These are phyloP conservation scores for Hippophae gyantsensis DNA, from an alignment of 306 rosid species.

Conservation along the genomic window DNA sequence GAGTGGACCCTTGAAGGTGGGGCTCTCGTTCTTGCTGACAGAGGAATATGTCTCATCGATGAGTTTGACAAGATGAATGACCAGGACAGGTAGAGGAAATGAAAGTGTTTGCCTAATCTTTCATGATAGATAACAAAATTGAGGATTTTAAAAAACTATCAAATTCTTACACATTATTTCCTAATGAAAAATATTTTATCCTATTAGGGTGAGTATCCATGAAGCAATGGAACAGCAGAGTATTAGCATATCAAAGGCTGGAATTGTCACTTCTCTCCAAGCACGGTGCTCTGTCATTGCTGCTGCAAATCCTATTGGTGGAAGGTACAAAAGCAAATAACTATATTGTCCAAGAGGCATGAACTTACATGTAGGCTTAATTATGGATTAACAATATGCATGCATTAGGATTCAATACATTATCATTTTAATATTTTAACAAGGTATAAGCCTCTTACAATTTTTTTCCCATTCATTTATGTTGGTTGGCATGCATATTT, in stretches of 20 bases:
- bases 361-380: too few relatives aligned
- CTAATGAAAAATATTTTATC: conserved; percentile 2
- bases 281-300: conserved; percentile 98
- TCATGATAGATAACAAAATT: neutral
- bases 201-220: conserved; percentile 91
- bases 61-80: conserved; percentile 99
- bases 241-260: conserved; percentile 97
- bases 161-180: too few relatives aligned
- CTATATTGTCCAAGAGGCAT: conserved; percentile 2
- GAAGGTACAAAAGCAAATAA: conserved; percentile 46
- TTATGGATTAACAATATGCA: too few relatives aligned
- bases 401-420: too few relatives aligned
- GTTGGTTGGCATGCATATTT: too few relatives aligned
- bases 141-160: neutral
- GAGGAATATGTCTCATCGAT: conserved; percentile 94
- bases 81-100: conserved; percentile 71
- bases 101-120: neutral
- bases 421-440: too few relatives aligned
- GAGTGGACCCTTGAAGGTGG: conserved; percentile 99
- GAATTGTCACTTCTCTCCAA: conserved; percentile 97
- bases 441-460: too few relatives aligned
- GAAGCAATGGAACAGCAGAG: conserved; percentile 99
- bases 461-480: too few relatives aligned
- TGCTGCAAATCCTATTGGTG: conserved; percentile 98
- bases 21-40: conserved; percentile 97